Evolutionary conservation across 2,329 filamentous ascomycete genomes (phyloP), one percentile per base, ranked within the genome.

Genomic region (Parastagonospora nodorum): DNA sequence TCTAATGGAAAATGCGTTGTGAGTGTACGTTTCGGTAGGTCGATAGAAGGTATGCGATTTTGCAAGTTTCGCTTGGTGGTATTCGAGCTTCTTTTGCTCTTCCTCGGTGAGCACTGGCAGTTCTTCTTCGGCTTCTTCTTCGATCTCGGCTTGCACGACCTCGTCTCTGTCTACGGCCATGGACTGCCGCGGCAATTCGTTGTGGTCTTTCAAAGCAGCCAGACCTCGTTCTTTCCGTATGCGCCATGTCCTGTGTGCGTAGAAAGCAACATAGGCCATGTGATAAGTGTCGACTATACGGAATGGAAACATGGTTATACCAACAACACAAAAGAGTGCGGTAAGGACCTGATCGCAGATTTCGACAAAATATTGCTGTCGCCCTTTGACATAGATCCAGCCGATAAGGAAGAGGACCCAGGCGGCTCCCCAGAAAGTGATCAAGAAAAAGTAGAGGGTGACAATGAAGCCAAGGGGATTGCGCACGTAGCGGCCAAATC

Each of bases 401-500:
- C 84, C 89, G 67, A 96, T 96, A 42, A 95, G 78, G 74, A 93
- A 94, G 15, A 95, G 82, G 1, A 95, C 90, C 90, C 90, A 95
- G 0, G 89, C 89, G 14, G 92, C 79, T 63, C 90, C 90, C 68
- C 94, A 95, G 1, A 92, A 81, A 0, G 90, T 94, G 58, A 95
- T 91, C n/a, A 93, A 78, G 7, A 84, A 87, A n/a, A 90, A 90
- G 72, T 96, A 96, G 2, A 95, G 74, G 0, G 90, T 92, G 43
- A 96, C 88, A 51, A 92, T 82, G 65, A 94, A 90, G 1, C 90
- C 91, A 11, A 95, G 81, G 0, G 91, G 82, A 80, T 63, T 68
- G 35, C 82, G 82, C 10, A 92, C 81, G 62, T 95, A 96, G 73
- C 92, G 85, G 2, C 85, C 84, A 64, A 96, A 96, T 0, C 89